Conservation (phyloP, 2,329 filamentous ascomycete species). For the Cephalotrichum gorgonifer region DNA sequence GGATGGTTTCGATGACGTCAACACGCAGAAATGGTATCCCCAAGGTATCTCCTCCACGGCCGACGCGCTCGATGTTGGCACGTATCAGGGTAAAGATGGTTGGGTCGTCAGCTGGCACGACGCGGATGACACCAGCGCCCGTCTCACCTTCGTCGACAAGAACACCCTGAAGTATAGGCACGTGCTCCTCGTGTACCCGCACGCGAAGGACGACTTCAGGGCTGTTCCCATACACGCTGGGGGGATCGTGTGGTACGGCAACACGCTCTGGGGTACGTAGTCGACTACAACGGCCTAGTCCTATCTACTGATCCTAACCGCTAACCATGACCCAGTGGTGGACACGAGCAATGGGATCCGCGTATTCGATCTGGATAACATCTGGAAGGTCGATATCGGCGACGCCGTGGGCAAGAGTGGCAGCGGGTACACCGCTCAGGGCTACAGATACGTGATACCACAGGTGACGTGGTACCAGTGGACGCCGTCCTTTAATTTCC, state of each 20-base stretch:
- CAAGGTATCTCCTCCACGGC: constrained; percentile 22
- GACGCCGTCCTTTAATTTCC: constrained; percentile 16
- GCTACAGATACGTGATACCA: constrained; percentile 22
- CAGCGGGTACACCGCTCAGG: constrained; percentile 19
- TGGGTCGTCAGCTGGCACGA: constrained; percentile 24
- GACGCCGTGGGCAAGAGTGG: constrained; percentile 20
- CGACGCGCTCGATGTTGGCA: constrained; percentile 18
- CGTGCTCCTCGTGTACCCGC: constrained; percentile 22
- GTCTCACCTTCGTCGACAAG: constrained; percentile 21
- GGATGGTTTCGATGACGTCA: constrained; percentile 17
- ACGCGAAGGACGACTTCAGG: constrained; percentile 19
- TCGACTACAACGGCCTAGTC: too few relatives aligned
- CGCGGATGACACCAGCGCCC: constrained; percentile 16
- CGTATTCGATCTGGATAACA: constrained; percentile 23
- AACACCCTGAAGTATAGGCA: constrained; percentile 17
- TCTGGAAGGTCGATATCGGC: constrained; percentile 20
- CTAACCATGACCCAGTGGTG: too few relatives aligned
- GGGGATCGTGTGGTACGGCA: constrained; percentile 24
- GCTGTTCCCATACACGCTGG: constrained; percentile 22
- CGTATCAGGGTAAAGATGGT: constrained; percentile 18
- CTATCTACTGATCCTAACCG: too few relatives aligned
- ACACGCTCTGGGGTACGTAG: constrained; percentile 21
- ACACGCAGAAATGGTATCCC: constrained; percentile 21
- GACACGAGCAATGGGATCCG: constrained; percentile 22
- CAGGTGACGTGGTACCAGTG: constrained; percentile 18